Percentiles rank a stretch among this genome's conserved stretches.
Conservation (phyloP, 768 basidiomycete genomes). For the Suillus alpinus region DNA sequence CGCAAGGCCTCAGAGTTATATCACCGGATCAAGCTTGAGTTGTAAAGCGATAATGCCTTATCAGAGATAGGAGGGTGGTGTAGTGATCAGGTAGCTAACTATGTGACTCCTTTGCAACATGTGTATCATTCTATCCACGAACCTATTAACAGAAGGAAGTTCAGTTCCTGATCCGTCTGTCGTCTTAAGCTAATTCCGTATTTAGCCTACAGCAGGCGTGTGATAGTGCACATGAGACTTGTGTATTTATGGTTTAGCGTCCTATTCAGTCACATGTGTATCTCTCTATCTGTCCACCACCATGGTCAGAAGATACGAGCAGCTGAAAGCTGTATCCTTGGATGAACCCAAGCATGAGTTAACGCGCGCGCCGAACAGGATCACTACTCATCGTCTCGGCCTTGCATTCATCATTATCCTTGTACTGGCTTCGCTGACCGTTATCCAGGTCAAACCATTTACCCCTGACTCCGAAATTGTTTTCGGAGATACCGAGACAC, state of each 20-base stretch:
- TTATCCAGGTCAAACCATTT: constrained; percentile 5
- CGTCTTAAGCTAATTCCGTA: neutral
- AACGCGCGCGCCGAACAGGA: neutral
- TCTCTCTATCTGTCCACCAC: constrained; percentile 1
- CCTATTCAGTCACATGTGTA: neutral
- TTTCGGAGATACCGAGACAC: neutral
- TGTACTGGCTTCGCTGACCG: constrained; percentile 9
- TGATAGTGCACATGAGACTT: neutral
- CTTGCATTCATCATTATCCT: constrained; percentile 13
- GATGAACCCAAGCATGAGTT: neutral
- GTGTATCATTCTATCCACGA: neutral
- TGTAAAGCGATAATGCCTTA: constrained; percentile 11
- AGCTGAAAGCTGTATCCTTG: constrained; percentile 9
- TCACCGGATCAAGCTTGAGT: constrained; percentile 36
- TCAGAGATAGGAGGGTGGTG: neutral
- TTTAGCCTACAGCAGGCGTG: neutral
- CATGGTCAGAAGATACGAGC: constrained; percentile 21
- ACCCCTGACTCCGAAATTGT: constrained; percentile 2
- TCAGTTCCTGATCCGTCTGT: neutral
- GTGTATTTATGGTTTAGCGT: neutral
- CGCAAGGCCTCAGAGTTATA: constrained; percentile 37
- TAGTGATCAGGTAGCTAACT: neutral
- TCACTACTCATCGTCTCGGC: constrained; percentile 12
- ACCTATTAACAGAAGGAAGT: neutral
- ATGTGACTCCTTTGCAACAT: neutral